Evolutionary conservation across 345 rosid genomes (phyloP).

Genomic region (Gossypium bickii): DNA sequence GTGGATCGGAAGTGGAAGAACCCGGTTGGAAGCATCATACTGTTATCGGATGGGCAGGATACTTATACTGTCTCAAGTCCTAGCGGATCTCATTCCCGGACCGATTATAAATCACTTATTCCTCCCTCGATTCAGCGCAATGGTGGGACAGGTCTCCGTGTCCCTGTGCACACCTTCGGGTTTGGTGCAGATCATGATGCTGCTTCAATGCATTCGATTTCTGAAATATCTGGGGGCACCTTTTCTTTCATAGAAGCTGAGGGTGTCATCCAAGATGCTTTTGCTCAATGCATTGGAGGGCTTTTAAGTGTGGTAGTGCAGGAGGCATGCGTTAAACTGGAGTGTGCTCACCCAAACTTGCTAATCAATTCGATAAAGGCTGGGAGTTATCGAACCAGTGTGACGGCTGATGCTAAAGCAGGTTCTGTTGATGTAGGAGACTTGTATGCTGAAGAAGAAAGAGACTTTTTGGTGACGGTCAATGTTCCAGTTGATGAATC

Average conservation of each 20-base stretch:
- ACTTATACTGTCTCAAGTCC: conserved; percentile 63
- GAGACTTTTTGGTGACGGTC: conserved; percentile 76
- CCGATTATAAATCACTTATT: conserved; percentile 57
- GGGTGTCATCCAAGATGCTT: conserved; percentile 88
- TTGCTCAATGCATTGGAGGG: conserved; percentile 99
- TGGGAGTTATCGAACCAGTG: conserved; percentile 62
- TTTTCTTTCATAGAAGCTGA: conserved; percentile 96
- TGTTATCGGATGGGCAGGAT: conserved; percentile 94
- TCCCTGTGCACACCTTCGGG: conserved; percentile 94
- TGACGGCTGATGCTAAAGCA: conserved; percentile 33
- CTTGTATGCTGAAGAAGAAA: conserved; percentile 93
- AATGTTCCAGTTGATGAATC: conserved; percentile 59
- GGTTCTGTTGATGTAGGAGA: conserved; percentile 78
- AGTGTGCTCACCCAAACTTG: conserved; percentile 45
- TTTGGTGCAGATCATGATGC: conserved; percentile 96
- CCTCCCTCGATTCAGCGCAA: conserved; percentile 38
- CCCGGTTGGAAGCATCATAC: conserved; percentile 75
- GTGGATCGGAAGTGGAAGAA: conserved; percentile 78
- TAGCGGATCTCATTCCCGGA: conserved; percentile 23
- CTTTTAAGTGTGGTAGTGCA: conserved; percentile 88
- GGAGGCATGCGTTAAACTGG: conserved; percentile 57
- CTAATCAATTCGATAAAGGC: conserved; percentile 62
- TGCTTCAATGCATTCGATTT: conserved; percentile 75
- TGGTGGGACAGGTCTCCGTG: conserved; percentile 40
- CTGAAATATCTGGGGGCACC: conserved; percentile 86